Evolutionary conservation across 306 rosid species (phyloP).

Genomic region (Castanopsis chinensis): DNA sequence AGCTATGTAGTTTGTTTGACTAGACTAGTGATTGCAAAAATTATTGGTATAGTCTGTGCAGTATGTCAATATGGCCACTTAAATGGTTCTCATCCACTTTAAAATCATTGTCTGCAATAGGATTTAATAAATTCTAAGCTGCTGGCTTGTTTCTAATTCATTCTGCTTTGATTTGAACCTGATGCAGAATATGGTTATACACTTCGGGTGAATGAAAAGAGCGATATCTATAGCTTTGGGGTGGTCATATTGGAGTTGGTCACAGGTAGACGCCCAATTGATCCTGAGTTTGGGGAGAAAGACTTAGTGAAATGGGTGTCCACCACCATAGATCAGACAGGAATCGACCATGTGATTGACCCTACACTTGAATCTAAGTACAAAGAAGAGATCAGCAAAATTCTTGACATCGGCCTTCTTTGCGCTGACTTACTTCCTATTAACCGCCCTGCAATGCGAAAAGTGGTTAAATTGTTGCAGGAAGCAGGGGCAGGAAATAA

Average conservation of each 20-base stretch:
- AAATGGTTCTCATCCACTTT: not conserved
- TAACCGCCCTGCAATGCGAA: conserved; percentile 73
- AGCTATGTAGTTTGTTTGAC: not conserved
- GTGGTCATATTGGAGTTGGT: conserved; percentile 76
- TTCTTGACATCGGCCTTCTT: conserved; percentile 49
- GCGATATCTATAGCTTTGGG: conserved; percentile 80
- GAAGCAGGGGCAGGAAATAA: conserved; percentile 41
- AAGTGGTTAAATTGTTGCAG: conserved; percentile 63
- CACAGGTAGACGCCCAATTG: conserved; percentile 63
- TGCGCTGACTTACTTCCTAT: conserved; percentile 63
- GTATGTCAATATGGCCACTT: not conserved
- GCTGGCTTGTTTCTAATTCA: not conserved
- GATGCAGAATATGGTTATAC: conserved; percentile 78
- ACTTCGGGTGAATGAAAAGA: conserved; percentile 76
- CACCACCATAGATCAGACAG: conserved; percentile 43
- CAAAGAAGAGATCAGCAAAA: conserved; percentile 50
- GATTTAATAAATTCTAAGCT: not conserved
- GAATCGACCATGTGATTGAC: conserved; percentile 54
- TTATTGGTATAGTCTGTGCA: not conserved
- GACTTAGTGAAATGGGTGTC: conserved; percentile 65
- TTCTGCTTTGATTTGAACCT: conserved; percentile 1
- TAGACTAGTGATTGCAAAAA: not conserved
- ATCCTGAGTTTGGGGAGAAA: conserved; percentile 57
- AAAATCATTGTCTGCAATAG: not conserved
- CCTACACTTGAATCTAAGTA: conserved; percentile 32